Evolutionary conservation across 345 rosid genomes (phyloP).

Genomic region (Eucalyptus erythrocorys): DNA sequence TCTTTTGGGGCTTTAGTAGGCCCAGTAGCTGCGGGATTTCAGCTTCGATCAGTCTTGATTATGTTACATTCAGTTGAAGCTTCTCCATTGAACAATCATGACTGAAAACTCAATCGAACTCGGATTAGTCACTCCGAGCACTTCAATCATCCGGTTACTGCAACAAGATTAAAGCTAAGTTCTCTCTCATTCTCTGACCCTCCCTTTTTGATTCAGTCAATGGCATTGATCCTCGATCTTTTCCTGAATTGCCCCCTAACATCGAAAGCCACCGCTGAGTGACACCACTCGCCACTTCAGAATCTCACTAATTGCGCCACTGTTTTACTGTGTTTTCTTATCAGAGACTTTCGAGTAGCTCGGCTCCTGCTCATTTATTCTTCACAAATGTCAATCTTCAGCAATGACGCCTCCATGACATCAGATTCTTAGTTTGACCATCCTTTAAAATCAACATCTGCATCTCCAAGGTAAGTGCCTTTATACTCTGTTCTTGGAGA

Average conservation of each 20-base stretch:
- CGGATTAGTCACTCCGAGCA: background rate
- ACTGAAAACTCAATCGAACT: background rate
- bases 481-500: background rate
- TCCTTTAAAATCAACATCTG: background rate
- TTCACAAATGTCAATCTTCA: background rate
- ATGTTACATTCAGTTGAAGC: background rate
- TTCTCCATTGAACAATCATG: background rate
- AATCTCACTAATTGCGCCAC: background rate
- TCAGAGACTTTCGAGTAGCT: background rate
- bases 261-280: background rate
- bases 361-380: background rate
- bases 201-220: background rate
- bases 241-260: background rate
- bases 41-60: background rate
- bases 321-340: background rate
- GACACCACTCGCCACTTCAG: background rate
- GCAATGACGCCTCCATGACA: background rate
- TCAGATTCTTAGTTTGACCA: background rate
- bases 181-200: background rate
- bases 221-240: background rate
- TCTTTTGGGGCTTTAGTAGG: background rate
- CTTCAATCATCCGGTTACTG: too few species aligned
- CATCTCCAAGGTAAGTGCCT: background rate
- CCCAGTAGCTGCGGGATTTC: background rate
- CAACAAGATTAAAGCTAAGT: background rate